Percentiles rank a stretch among this genome's conserved stretches.
Evolutionary conservation across 306 rosid species (phyloP).

Genomic region (Lathyrus oleraceus): DNA sequence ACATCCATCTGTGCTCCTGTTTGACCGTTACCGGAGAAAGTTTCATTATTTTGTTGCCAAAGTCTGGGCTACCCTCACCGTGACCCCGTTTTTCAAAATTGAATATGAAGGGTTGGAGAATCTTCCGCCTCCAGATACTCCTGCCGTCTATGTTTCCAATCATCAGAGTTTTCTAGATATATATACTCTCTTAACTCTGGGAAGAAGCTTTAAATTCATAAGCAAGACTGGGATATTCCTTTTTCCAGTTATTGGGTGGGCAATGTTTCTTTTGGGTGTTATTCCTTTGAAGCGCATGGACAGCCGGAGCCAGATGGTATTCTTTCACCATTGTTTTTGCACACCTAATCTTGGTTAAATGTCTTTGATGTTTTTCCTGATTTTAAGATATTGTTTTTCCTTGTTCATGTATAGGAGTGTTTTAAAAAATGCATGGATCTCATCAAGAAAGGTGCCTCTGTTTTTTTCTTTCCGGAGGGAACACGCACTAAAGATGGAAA

Average conservation of each 20-base stretch:
- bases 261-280: constrained; percentile 82
- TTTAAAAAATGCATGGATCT: constrained; percentile 83
- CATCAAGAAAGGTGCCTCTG: constrained; percentile 78
- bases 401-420: constrained; percentile 64
- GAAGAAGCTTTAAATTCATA: constrained; percentile 87
- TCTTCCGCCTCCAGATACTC: constrained; percentile 70
- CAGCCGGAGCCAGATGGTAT: constrained; percentile 93
- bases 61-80: constrained; percentile 70
- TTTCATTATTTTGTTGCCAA: constrained; percentile 72
- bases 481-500: constrained; percentile 89
- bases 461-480: constrained; percentile 96
- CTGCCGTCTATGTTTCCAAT: constrained; percentile 93
- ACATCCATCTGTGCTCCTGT: constrained; percentile 71
- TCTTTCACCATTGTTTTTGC: constrained; percentile 23
- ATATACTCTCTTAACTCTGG: constrained; percentile 81
- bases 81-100: constrained; percentile 67
- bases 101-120: constrained; percentile 81
- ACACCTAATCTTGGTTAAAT: constrained; percentile 26
- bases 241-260: constrained; percentile 93
- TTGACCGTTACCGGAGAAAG: constrained; percentile 72
- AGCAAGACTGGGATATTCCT: constrained; percentile 97
- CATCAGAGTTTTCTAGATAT: constrained; percentile 97
- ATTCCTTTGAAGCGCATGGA: constrained; percentile 94
- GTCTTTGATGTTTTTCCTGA: neutral
- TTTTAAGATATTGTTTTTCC: constrained; percentile 2